phyloP scores from a whole-genome alignment of 345 rosid genomes.

The Syzygium aromaticum region DNA sequence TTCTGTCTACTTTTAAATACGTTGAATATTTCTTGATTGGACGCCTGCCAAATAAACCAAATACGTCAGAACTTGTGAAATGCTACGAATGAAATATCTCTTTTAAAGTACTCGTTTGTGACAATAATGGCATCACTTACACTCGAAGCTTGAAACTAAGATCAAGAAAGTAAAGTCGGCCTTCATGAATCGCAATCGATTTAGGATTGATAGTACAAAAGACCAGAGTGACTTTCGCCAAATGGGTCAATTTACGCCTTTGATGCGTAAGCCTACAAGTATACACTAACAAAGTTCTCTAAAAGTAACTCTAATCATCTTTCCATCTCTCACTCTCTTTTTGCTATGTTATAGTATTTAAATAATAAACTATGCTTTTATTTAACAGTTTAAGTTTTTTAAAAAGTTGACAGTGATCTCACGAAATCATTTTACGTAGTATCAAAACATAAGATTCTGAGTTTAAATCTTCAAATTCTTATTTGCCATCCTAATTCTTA shows the following conservation, averaged over 20 bases:
- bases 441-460: too few relatives aligned
- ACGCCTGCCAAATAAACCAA: too few relatives aligned
- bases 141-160: background rate
- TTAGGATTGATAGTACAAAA: accelerated
- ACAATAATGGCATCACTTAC: background rate
- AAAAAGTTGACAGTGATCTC: too few relatives aligned
- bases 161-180: background rate
- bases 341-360: too few relatives aligned
- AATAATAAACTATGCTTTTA: too few relatives aligned
- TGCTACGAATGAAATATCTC: background rate
- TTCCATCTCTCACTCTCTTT: background rate
- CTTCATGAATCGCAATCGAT: background rate
- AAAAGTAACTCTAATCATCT: background rate
- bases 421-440: too few relatives aligned
- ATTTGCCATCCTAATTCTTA: background rate
- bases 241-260: too few relatives aligned
- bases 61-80: too few relatives aligned
- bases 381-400: too few relatives aligned
- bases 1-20: background rate
- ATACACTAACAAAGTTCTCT: background rate
- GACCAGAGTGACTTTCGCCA: background rate
- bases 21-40: background rate
- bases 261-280: too few relatives aligned
- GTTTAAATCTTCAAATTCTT: too few relatives aligned
- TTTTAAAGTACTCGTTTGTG: background rate